These are phyloP conservation scores for Suillus sp. DNA, from an alignment of 768 basidiomycete genomes.

Conservation along the genomic window DNA sequence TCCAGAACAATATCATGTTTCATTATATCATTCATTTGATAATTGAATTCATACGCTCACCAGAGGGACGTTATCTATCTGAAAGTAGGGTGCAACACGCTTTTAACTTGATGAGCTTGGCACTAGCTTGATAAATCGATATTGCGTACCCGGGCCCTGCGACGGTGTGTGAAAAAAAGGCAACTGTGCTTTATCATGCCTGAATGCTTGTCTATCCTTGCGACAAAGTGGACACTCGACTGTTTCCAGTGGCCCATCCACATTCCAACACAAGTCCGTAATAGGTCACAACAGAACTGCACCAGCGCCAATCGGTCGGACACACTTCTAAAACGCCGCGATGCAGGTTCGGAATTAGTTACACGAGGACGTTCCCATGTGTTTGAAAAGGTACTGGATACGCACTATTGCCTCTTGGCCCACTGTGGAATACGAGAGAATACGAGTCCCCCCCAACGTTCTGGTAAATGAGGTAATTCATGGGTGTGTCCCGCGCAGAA, in stretches of 20 bases:
- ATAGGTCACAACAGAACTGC: constrained; percentile 29
- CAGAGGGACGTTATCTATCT: constrained; percentile 40
- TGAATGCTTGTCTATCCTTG: constrained; percentile 33
- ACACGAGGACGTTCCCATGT: constrained; percentile 24
- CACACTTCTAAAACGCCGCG: constrained; percentile 34
- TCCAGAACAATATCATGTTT: constrained; percentile 34
- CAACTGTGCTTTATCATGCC: constrained; percentile 25
- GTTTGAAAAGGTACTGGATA: constrained; percentile 32
- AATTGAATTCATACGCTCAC: constrained; percentile 26
- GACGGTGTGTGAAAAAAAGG: constrained; percentile 7
- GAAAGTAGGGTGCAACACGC: constrained; percentile 32
- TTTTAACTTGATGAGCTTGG: constrained; percentile 15
- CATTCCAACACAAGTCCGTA: constrained; percentile 33
- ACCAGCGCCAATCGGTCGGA: constrained; percentile 30
- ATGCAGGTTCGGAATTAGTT: constrained; percentile 32
- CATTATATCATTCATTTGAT: constrained; percentile 18
- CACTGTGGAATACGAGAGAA: constrained; percentile 27
- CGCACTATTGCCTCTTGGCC: constrained; percentile 37
- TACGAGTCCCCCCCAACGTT: constrained; percentile 23
- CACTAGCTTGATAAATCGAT: constrained; percentile 13
- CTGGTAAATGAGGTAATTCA: constrained; percentile 28
- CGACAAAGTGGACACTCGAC: constrained; percentile 37
- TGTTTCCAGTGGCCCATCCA: constrained; percentile 15
- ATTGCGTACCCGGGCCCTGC: constrained; percentile 30
- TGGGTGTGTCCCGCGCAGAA: constrained; percentile 23